Conservation (phyloP, 331 rosid genomes). For the Malus hybrid region DNA sequence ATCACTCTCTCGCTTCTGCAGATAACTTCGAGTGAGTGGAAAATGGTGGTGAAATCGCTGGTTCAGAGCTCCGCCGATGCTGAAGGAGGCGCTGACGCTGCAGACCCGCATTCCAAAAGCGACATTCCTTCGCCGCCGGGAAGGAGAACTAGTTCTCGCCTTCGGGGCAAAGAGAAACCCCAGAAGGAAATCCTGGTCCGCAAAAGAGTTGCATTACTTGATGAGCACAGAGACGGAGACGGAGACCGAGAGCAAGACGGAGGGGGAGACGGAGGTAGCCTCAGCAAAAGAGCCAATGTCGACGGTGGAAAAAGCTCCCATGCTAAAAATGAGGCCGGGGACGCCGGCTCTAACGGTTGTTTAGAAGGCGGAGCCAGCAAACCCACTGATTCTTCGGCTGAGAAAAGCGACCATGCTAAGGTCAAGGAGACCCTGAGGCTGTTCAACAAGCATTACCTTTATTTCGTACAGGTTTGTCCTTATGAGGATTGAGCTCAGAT, state of each 20-base stretch:
- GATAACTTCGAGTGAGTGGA: neutral
- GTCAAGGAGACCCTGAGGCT: conserved; percentile 70
- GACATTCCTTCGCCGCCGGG: conserved; percentile 1
- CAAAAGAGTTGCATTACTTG: conserved; percentile 20
- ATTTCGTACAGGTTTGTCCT: conserved; percentile 60
- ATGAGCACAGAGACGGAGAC: neutral
- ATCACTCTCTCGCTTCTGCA: neutral
- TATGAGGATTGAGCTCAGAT: neutral
- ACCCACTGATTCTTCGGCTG: conserved; percentile 16
- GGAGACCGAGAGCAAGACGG: neutral
- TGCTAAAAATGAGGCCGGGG: neutral
- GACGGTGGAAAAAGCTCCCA: neutral
- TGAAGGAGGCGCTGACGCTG: neutral
- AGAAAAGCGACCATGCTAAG: conserved; percentile 48
- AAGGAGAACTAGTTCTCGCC: conserved; percentile 51
- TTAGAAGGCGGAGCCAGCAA: neutral
- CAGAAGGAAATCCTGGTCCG: conserved; percentile 39
- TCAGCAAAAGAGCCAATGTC: conserved; percentile 4
- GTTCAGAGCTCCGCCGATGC: neutral
- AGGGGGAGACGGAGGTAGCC: neutral
- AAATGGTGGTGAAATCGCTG: conserved; percentile 9
- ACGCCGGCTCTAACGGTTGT: neutral
- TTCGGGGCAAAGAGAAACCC: conserved; percentile 20
- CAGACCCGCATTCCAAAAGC: neutral
- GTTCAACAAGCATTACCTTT: conserved; percentile 76